A percentile compares a stretch with the other conserved stretches of the same genome.
These are phyloP conservation scores for Chrysanthemum makinoi DNA, from an alignment of 129 eudicot genomes.

Conservation along the genomic window DNA sequence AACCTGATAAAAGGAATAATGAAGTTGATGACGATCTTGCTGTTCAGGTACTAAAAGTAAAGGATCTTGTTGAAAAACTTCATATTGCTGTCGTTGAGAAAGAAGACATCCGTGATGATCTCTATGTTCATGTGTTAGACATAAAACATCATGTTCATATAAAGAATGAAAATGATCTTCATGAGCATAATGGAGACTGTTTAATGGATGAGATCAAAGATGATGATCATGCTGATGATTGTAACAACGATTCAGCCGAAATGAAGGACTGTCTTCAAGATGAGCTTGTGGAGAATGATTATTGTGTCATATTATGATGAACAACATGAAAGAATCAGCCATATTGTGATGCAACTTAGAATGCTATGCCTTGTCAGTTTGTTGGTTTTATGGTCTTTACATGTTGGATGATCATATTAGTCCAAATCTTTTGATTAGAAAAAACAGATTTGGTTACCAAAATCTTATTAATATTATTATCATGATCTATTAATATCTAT, in stretches of 20 bases:
- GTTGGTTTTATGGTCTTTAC: no score
- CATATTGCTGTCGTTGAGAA: not conserved
- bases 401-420: no score
- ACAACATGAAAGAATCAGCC: no score
- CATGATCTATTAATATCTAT: no score
- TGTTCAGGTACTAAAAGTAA: not conserved
- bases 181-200: not conserved
- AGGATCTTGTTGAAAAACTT: slow-evolving; percentile 3
- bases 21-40: not conserved
- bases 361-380: no score
- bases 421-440: no score
- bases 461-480: no score
- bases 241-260: not conserved
- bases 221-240: not conserved
- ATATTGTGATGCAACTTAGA: no score
- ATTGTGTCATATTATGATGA: not conserved
- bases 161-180: not conserved
- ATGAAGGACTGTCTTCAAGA: not conserved
- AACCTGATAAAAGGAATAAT: not conserved
- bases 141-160: slow-evolving; percentile 1
- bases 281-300: not conserved
- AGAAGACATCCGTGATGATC: not conserved
- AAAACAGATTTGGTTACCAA: no score
- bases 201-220: slow-evolving; percentile 4
- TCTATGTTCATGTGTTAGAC: not conserved